phyloP scores from a whole-genome alignment of 2,329 filamentous ascomycete species.

The Aspergillus ochraceoroseus region DNA sequence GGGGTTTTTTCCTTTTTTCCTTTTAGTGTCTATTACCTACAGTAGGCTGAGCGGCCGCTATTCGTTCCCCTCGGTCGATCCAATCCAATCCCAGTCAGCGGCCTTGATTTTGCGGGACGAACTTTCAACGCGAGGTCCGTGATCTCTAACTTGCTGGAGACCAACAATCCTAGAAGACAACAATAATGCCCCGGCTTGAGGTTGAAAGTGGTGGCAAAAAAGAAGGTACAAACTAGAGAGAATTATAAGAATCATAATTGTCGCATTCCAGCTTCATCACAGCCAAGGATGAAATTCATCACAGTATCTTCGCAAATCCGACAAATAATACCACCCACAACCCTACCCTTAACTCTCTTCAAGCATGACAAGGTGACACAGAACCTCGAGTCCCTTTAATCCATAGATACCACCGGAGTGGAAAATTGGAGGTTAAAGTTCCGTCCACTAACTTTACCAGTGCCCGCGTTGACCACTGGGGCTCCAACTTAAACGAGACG shows the following conservation, averaged over 20 bases:
- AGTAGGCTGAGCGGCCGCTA: slow-evolving; percentile 1
- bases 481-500: too few species aligned
- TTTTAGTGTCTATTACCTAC: neutral
- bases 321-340: too few species aligned
- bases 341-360: too few species aligned
- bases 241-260: too few species aligned
- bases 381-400: too few species aligned
- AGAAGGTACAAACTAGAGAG: neutral
- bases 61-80: neutral
- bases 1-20: too few species aligned
- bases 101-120: slow-evolving; percentile 6
- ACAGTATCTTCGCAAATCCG: too few species aligned
- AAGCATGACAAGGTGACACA: too few species aligned
- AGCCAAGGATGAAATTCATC: too few species aligned
- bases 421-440: slow-evolving; percentile 2
- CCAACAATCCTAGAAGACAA: neutral
- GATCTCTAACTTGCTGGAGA: slow-evolving; percentile 13
- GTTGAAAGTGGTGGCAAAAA: slow-evolving; percentile 6
- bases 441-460: too few species aligned
- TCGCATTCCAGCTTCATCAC: too few species aligned
- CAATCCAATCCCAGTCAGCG: neutral
- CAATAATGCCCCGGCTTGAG: neutral
- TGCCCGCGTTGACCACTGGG: too few species aligned
- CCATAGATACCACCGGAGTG: slow-evolving; percentile 4
- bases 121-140: slow-evolving; percentile 14